Conservation (phyloP, 2,329 filamentous ascomycete genomes). For the Niveomyces coronatus region DNA sequence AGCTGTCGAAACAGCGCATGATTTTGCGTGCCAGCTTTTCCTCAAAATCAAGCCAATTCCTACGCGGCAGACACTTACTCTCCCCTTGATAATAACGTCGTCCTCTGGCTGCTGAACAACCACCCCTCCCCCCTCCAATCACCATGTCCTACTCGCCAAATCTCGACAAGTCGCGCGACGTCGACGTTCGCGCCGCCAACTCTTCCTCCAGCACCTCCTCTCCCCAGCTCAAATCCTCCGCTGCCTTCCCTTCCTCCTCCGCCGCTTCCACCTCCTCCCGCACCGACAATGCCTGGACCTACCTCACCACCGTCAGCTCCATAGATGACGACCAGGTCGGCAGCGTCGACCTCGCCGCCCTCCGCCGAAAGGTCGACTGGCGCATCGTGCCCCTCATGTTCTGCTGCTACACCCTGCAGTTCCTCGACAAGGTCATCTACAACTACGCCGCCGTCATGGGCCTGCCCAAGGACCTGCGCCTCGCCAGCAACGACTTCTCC, state of each 20-base stretch:
- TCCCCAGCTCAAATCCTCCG: neutral
- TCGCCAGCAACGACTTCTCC: conserved; percentile 48
- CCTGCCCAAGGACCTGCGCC: conserved; percentile 37
- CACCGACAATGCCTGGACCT: conserved; percentile 37
- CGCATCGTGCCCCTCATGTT: conserved; percentile 53
- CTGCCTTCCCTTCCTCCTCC: neutral
- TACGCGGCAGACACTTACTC: neutral
- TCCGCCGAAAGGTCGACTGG: conserved; percentile 47
- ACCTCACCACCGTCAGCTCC: conserved; percentile 32
- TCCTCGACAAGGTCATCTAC: conserved; percentile 53
- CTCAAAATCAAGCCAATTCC: too few species aligned
- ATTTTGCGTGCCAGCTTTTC: too few species aligned
- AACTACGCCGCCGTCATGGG: conserved; percentile 62
- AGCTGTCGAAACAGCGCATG: too few species aligned
- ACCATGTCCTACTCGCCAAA: conserved; percentile 17
- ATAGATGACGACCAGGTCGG: conserved; percentile 21
- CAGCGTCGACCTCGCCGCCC: conserved; percentile 30
- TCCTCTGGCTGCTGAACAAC: neutral
- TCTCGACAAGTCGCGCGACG: conserved; percentile 15
- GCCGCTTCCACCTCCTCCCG: conserved; percentile 12
- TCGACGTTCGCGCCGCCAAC: conserved; percentile 12
- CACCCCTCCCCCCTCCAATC: neutral
- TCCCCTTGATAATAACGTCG: too few species aligned
- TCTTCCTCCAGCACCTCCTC: conserved; percentile 13
- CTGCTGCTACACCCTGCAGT: conserved; percentile 50